These are phyloP conservation scores for Akebia trifoliata DNA, from an alignment of 164 flowering plant genomes.

Conservation along the genomic window DNA sequence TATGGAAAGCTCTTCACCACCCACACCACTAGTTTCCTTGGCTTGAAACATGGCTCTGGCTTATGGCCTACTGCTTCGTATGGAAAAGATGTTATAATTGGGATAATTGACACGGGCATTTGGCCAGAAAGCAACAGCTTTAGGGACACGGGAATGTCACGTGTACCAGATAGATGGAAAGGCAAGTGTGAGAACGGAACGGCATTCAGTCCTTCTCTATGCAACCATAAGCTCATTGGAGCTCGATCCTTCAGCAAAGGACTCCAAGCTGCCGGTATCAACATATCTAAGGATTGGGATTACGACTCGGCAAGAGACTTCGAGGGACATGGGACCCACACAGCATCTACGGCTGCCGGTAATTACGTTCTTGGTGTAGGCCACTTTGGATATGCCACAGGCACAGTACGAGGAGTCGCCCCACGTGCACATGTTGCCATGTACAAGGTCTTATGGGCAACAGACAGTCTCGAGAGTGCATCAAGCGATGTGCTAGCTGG, in stretches of 20 bases:
- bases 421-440: slow-evolving; percentile 42
- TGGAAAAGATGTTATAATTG: slow-evolving; percentile 27
- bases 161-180: slow-evolving; percentile 25
- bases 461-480: slow-evolving; percentile 1
- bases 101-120: slow-evolving; percentile 22
- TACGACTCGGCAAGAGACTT: slow-evolving; percentile 34
- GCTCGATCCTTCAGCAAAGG: slow-evolving; percentile 39
- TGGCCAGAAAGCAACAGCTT: slow-evolving; percentile 25
- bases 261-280: slow-evolving; percentile 12
- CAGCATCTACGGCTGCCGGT: slow-evolving; percentile 47
- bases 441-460: slow-evolving; percentile 39
- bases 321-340: slow-evolving; percentile 48
- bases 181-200: slow-evolving; percentile 26
- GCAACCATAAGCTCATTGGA: slow-evolving; percentile 43
- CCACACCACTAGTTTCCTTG: slow-evolving; percentile 19
- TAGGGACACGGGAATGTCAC: slow-evolving; percentile 15
- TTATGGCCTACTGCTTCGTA: slow-evolving; percentile 22
- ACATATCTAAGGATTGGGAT: slow-evolving; percentile 9
- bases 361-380: slow-evolving; percentile 26
- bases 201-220: slow-evolving; percentile 10
- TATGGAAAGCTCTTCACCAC: slow-evolving; percentile 20
- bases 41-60: slow-evolving; percentile 14
- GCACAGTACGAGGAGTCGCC: slow-evolving; percentile 43
- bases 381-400: slow-evolving; percentile 40
- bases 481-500: slow-evolving; percentile 42